phyloP scores from a whole-genome alignment of 176 grass and related monocot species.

The Dactylis glomerata region DNA sequence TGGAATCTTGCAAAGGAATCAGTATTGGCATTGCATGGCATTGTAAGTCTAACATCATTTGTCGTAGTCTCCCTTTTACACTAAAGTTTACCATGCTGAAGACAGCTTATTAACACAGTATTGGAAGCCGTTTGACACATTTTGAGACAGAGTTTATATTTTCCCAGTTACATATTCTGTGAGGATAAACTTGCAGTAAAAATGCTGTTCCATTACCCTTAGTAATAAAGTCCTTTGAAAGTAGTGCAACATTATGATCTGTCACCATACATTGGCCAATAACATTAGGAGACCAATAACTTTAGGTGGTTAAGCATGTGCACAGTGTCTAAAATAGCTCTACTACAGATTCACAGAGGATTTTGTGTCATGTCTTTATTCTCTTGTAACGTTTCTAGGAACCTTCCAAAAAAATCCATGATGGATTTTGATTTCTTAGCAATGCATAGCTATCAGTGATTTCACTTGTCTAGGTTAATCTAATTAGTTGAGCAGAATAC shows the following conservation, averaged over 20 bases:
- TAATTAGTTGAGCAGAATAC: slow-evolving; percentile 4
- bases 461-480: not conserved
- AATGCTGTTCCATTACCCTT: slow-evolving; percentile 25
- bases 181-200: slow-evolving; percentile 23
- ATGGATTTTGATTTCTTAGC: slow-evolving; percentile 10
- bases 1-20: slow-evolving; percentile 24
- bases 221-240: slow-evolving; percentile 16
- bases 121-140: not conserved
- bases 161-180: not conserved
- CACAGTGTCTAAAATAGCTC: slow-evolving; percentile 21
- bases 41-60: not conserved
- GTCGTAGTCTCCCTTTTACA: not conserved
- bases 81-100: not conserved
- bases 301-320: slow-evolving; percentile 35
- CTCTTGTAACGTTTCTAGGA: slow-evolving; percentile 26
- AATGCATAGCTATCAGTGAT: not conserved
- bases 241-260: slow-evolving; percentile 20
- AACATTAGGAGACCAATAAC: slow-evolving; percentile 14
- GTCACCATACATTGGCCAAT: slow-evolving; percentile 9
- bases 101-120: not conserved
- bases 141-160: not conserved
- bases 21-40: not conserved
- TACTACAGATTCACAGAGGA: slow-evolving; percentile 9
- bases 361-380: slow-evolving; percentile 8
- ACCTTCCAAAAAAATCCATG: slow-evolving; percentile 17